Conservation (phyloP, 1,284 basidiomycete genomes). For the Bjerkandera adusta region DNA sequence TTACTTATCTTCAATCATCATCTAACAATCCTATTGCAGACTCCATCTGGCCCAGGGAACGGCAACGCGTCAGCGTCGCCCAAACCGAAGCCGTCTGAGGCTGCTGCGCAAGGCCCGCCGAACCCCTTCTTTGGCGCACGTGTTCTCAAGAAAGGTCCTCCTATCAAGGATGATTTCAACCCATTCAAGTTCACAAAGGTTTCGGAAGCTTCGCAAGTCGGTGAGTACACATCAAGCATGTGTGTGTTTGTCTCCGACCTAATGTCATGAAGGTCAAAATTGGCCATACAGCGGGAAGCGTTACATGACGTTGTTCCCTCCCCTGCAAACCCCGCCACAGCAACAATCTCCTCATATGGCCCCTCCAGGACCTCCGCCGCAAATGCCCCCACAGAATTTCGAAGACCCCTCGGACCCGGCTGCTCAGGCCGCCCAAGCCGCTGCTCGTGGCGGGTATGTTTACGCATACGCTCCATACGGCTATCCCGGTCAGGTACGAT, state of each 20-base stretch:
- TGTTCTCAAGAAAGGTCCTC: conserved; percentile 65
- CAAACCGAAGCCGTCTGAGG: conserved; percentile 54
- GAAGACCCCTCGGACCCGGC: conserved; percentile 60
- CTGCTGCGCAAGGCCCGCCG: conserved; percentile 38
- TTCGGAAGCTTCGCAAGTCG: conserved; percentile 65
- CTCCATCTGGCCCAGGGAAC: conserved; percentile 24
- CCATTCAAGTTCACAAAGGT: conserved; percentile 89
- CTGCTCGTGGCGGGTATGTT: conserved; percentile 46
- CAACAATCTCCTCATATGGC: conserved; percentile 63
- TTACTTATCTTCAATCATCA: background rate
- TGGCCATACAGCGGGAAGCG: conserved; percentile 93
- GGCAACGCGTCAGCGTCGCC: conserved; percentile 51
- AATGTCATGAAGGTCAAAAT: conserved; percentile 48
- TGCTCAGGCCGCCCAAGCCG: conserved; percentile 47
- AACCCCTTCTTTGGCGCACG: conserved; percentile 90
- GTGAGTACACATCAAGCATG: conserved; percentile 45
- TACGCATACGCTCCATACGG: conserved; percentile 74
- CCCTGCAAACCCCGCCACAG: conserved; percentile 47
- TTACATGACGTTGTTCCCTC: conserved; percentile 75
- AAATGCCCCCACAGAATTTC: conserved; percentile 58
- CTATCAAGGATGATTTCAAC: conserved; percentile 91
- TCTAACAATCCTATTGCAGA: background rate
- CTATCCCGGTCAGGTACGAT: conserved; percentile 67
- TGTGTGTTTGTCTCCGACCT: background rate
- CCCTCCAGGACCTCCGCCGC: conserved; percentile 63